A percentile compares a stretch with the other conserved stretches of the same genome.
phyloP scores from a whole-genome alignment of 306 rosid genomes.

The Vigna unguiculata region DNA sequence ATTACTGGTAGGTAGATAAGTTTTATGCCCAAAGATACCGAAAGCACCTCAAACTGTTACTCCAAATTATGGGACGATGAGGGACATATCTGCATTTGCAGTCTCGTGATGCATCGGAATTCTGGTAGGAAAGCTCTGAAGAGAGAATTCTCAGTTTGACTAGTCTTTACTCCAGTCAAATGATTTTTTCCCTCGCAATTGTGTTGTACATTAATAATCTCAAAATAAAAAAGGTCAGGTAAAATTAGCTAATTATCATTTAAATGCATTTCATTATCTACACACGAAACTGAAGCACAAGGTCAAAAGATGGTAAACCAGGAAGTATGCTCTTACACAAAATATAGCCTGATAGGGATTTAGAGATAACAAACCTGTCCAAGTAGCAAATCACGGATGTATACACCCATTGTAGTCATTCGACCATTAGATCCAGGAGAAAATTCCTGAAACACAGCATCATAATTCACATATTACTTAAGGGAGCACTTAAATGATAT shows the following conservation, averaged over 20 bases:
- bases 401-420: slow-evolving; percentile 95
- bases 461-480: slow-evolving; percentile 9
- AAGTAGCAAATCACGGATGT: slow-evolving; percentile 95
- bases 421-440: slow-evolving; percentile 98
- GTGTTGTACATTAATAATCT: slow-evolving; percentile 43
- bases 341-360: background rate
- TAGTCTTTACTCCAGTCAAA: slow-evolving; percentile 51
- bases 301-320: slow-evolving; percentile 22
- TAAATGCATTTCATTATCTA: slow-evolving; percentile 47
- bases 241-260: slow-evolving; percentile 32
- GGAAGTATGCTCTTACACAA: slow-evolving; percentile 23
- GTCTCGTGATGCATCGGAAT: slow-evolving; percentile 57
- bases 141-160: slow-evolving; percentile 59
- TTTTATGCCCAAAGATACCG: slow-evolving; percentile 60
- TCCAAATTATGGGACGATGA: slow-evolving; percentile 54
- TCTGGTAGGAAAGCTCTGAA: slow-evolving; percentile 57
- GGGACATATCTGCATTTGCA: slow-evolving; percentile 53
- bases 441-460: slow-evolving; percentile 75
- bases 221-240: slow-evolving; percentile 37
- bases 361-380: slow-evolving; percentile 81
- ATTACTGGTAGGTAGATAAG: slow-evolving; percentile 48
- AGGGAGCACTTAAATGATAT: slow-evolving; percentile 18
- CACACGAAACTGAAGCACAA: slow-evolving; percentile 27
- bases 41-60: slow-evolving; percentile 62
- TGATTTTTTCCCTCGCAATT: slow-evolving; percentile 42